Base-by-base conservation (phyloP, 345 rosid genomes). In the Theobroma cacao region DNA sequence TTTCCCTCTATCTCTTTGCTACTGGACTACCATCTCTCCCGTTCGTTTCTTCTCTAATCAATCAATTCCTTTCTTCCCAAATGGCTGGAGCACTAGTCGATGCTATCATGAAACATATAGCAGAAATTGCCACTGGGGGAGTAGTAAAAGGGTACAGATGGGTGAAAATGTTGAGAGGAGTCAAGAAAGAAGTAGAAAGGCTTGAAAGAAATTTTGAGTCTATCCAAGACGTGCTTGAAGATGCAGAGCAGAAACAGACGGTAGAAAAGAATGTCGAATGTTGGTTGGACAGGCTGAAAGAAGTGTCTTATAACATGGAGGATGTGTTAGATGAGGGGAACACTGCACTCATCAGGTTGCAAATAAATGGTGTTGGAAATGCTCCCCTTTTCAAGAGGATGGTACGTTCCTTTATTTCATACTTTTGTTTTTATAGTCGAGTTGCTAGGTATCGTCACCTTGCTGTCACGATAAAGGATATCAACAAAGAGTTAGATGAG, bases 291-390 rank as follows among this genome's bases (percentile, higher is more conserved):
- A 64, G 9, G 24, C 47, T 64, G 45, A 64, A 64, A 64, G 22
- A 20, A 18, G 48, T 66, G 9, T n/a, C 45, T 40, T 66, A 66
- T 38, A 31, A 66, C 26, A 38, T 66, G 48, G 72, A 66, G 2
- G 72, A 66, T n/a, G 72, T 66, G 72, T 2, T 66, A 2, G 52
- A 66, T 40, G 50, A n/a, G 26, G 38, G 72, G 72, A 36, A n/a
- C 0, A 38, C 31, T 8, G 48, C 2, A 7, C 10, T 66, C 12
- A 13, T 9, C 12, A 40, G 40, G 15, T 22, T 38, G 26, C 2
- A 40, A 5, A 38, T 1, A 10, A 15, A 34, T 1, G 31, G 2
- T 6, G 50, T 1, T 40, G 22, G 17, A 33, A 10, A 4, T 13
- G 28, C 4, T 20, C 4, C 30, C 43, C 3, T 33, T 31, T 30